A percentile compares a stretch with the other conserved stretches of the same genome.
Conservation (phyloP, 352 stramenopile genomes). For the Pythium apleroticum region DNA sequence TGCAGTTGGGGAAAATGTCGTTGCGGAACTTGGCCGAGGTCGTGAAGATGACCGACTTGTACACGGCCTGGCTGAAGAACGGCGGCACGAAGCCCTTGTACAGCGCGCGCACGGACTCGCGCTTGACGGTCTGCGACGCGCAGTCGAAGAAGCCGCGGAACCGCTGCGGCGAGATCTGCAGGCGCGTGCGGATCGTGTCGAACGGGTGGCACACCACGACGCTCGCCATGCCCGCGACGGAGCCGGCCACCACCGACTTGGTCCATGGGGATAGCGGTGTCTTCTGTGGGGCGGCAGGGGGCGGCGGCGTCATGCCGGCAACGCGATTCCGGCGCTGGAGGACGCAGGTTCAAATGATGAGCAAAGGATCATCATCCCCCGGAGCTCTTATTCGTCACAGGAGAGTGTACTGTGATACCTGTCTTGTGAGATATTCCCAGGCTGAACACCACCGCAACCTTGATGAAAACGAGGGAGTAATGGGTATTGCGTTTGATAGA, state of each 20-base stretch:
- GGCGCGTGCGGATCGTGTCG: conserved; percentile 83
- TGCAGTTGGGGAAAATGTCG: conserved; percentile 44
- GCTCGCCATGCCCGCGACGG: conserved; percentile 80
- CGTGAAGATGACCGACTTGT: conserved; percentile 90
- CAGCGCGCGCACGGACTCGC: conserved; percentile 62
- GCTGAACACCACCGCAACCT: neutral
- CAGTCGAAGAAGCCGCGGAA: conserved; percentile 69
- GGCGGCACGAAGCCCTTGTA: conserved; percentile 88
- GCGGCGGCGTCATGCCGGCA: neutral
- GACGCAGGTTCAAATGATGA: neutral
- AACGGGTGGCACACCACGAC: conserved; percentile 83
- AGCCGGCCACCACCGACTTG: conserved; percentile 75
- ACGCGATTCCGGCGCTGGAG: conserved; percentile 7
- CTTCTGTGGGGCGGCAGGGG: neutral
- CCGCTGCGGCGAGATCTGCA: conserved; percentile 69
- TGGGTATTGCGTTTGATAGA: neutral
- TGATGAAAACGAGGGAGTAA: too few species aligned
- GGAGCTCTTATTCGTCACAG: conserved; percentile 1
- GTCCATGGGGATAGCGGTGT: conserved; percentile 48
- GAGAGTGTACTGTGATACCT: neutral
- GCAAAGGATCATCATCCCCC: neutral
- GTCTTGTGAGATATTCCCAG: neutral
- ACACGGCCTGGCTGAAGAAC: conserved; percentile 86
- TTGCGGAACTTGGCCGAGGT: conserved; percentile 58
- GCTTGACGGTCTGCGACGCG: conserved; percentile 53